Evolutionary conservation across 164 flowering plant species (phyloP), one percentile per base, ranked within the genome.

Genomic region (Vitis amurensis): DNA sequence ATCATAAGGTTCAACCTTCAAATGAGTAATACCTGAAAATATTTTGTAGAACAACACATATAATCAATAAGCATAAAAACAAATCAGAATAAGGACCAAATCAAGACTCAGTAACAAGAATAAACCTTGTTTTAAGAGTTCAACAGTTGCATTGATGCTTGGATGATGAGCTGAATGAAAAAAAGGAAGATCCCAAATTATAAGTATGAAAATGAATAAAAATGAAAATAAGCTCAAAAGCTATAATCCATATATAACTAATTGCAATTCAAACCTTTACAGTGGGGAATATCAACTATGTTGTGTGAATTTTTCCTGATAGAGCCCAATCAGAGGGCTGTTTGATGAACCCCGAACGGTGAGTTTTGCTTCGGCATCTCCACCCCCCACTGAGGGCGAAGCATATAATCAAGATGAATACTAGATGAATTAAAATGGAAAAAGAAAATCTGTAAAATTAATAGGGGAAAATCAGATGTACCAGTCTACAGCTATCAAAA

Each of bases 321-420:
- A 92, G 27, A 92, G 88, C 9, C 99, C 99, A 67, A 92, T 85
- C 68, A 84, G 60, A 63, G 99, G 98, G 61, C 78, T 78, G 16
- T 2, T 37, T 2, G 92, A 80, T 23, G 96, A 82, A 52, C 99
- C 99, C 17, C 98, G 89, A 66, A 95, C 89, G 0, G 96, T 98
- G 49, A 95, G 83, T 76, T 95, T 95, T 11, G 99, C 99, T n/a
- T 1, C 98, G 98, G 55, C 98, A 91, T 76, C 98, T 83, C 99
- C 99, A 92, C n/a, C 68, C 87, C 97, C 87, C 87, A 91, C 99
- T 95, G 63, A 30, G 4, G 19, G 4, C 59, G 50, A 61, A 50
- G 4, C 16, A 19, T 50, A 48, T 29, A 4, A 53, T 7, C 67
- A 59, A 11, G 61, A 61, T 44, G 15, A 23, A 61, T 11, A 27